Percentiles rank a stretch among this genome's conserved stretches.
These are phyloP conservation scores for Fraxinus albicans DNA, from an alignment of 305 asterid genomes.

Conservation along the genomic window DNA sequence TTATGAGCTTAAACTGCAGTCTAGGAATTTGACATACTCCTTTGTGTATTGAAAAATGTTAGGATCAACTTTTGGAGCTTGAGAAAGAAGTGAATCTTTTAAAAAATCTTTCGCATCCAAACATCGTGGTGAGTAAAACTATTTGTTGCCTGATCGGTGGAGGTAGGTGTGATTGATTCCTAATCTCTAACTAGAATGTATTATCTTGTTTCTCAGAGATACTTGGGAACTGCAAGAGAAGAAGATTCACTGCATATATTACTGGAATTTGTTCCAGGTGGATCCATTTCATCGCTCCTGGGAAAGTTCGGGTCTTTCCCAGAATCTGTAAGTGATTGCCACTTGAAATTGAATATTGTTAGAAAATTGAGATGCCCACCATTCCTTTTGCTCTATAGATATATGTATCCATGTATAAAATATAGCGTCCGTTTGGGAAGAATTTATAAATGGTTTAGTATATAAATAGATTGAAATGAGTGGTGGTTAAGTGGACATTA, in stretches of 20 bases:
- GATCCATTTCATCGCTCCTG: slow-evolving; percentile 90
- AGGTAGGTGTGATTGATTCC: neutral
- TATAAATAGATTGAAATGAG: neutral
- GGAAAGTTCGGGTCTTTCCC: slow-evolving; percentile 94
- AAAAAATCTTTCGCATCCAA: slow-evolving; percentile 85
- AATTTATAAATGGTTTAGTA: too few relatives aligned
- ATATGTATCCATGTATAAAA: neutral
- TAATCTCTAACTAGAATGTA: slow-evolving; percentile 8
- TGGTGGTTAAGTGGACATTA: neutral
- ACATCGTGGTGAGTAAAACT: slow-evolving; percentile 74
- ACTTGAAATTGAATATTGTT: neutral
- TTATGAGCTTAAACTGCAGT: slow-evolving; percentile 2
- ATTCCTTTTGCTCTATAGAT: neutral
- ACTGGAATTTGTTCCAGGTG: slow-evolving; percentile 94
- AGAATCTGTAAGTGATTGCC: slow-evolving; percentile 70
- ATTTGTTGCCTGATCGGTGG: slow-evolving; percentile 14
- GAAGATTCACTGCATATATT: slow-evolving; percentile 80
- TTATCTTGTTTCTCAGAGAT: slow-evolving; percentile 59
- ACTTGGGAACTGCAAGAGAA: slow-evolving; percentile 91
- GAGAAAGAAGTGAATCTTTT: slow-evolving; percentile 89
- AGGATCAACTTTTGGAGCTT: slow-evolving; percentile 87
- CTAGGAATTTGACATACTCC: neutral
- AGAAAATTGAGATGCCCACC: slow-evolving; percentile 14
- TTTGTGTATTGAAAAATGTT: slow-evolving; percentile 20
- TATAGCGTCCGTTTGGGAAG: neutral